Evolutionary conservation across 495 filamentous ascomycete species (phyloP).

Genomic region (Xylaria longipes): DNA sequence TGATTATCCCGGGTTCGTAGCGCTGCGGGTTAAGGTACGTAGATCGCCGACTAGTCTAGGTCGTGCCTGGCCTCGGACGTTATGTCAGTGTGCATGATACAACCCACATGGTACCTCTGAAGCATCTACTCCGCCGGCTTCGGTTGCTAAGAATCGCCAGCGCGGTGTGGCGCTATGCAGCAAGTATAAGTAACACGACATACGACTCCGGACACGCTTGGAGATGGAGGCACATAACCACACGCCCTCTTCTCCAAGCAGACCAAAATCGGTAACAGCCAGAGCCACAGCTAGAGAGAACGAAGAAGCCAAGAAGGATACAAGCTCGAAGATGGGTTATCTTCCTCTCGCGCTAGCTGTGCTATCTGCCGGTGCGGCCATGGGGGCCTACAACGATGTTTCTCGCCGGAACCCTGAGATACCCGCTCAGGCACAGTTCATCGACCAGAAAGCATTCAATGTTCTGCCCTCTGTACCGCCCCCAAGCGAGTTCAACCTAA

Average conservation of each 20-base stretch:
- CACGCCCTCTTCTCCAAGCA: neutral
- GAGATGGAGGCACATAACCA: neutral
- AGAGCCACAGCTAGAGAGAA: neutral
- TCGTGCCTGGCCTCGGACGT: neutral
- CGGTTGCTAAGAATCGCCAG: too few species aligned
- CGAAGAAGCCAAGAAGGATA: neutral
- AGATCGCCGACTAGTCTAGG: too few species aligned
- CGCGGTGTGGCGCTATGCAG: neutral
- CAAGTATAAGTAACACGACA: neutral
- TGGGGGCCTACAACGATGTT: conserved; percentile 21
- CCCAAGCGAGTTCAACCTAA: conserved; percentile 33
- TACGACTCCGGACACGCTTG: neutral
- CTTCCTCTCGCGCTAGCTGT: conserved; percentile 2
- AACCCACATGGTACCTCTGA: neutral
- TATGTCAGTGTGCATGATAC: conserved; percentile 1
- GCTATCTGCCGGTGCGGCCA: conserved; percentile 21
- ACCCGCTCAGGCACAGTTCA: conserved; percentile 51
- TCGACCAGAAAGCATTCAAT: conserved; percentile 51
- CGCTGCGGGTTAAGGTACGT: too few species aligned
- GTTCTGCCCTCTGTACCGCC: conserved; percentile 42
- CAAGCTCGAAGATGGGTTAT: conserved; percentile 11
- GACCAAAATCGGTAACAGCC: neutral
- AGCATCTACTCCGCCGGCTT: neutral
- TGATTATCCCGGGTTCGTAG: neutral
- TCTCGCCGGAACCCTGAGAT: conserved; percentile 32